These are phyloP conservation scores for Trypanosoma melophagium DNA, from an alignment of 208 protist species.

Conservation along the genomic window DNA sequence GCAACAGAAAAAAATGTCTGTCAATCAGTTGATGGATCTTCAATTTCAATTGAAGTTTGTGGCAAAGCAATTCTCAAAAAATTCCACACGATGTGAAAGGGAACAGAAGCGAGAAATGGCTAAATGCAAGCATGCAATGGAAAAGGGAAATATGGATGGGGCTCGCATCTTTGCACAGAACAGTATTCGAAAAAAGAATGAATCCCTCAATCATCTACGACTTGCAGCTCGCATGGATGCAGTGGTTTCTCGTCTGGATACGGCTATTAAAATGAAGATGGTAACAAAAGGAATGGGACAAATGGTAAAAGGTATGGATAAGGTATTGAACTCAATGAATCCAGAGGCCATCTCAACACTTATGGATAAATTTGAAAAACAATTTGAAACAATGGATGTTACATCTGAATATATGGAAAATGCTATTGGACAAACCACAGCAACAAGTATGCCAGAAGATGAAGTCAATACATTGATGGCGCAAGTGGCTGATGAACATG, in stretches of 20 bases:
- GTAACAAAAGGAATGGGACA: conserved; percentile 94
- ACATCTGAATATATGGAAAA: conserved; percentile 92
- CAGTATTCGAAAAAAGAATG: conserved; percentile 97
- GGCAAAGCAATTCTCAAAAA: conserved; percentile 92
- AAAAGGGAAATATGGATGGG: conserved; percentile 97
- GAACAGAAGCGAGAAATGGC: conserved; percentile 90
- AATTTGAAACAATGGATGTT: conserved; percentile 97
- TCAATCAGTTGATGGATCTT: conserved; percentile 86
- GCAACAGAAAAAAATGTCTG: conserved; percentile 45
- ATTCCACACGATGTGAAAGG: conserved; percentile 89
- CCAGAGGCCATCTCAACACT: conserved; percentile 84
- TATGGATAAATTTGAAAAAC: conserved; percentile 98
- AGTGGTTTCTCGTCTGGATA: conserved; percentile 94
- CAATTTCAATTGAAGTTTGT: conserved; percentile 97
- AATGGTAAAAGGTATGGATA: conserved; percentile 95
- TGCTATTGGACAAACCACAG: conserved; percentile 90
- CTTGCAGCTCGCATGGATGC: conserved; percentile 96
- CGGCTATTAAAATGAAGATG: conserved; percentile 93
- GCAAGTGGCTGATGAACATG: conserved; percentile 95
- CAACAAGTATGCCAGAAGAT: conserved; percentile 90
- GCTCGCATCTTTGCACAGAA: conserved; percentile 98
- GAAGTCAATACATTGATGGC: conserved; percentile 92
- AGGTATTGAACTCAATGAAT: conserved; percentile 93
- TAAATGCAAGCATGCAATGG: conserved; percentile 95
- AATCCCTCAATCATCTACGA: conserved; percentile 95